Conservation (phyloP, 768 basidiomycete genomes). For the Termitomyces sp. region DNA sequence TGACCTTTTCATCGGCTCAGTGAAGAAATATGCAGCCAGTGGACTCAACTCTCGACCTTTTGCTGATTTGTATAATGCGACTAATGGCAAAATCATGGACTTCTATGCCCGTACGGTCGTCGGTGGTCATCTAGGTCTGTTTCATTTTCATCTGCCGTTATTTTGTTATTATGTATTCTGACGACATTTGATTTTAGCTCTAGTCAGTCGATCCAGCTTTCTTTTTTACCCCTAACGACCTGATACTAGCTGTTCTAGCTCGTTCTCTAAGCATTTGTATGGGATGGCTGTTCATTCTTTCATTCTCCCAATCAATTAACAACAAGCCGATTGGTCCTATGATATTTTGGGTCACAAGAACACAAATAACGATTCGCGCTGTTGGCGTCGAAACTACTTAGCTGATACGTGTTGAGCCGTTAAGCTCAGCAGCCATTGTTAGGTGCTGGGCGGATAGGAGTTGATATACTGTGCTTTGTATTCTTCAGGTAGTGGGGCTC, state of each 20-base stretch:
- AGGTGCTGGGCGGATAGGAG: too few species aligned
- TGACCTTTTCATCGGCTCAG: conserved; percentile 45
- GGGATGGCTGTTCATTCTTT: too few species aligned
- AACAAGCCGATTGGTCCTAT: too few species aligned
- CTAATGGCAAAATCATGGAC: conserved; percentile 37
- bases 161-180: background rate
- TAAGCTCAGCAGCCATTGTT: too few species aligned
- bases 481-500: too few species aligned
- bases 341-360: too few species aligned
- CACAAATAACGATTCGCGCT: too few species aligned
- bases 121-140: conserved; percentile 45
- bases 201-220: background rate
- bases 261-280: background rate
- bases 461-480: too few species aligned
- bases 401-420: too few species aligned
- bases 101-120: conserved; percentile 56
- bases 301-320: too few species aligned
- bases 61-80: conserved; percentile 53
- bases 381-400: too few species aligned
- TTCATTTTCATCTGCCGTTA: background rate
- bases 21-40: conserved; percentile 44
- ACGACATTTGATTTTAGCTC: background rate
- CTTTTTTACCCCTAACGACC: background rate
- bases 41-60: conserved; percentile 35
- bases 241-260: background rate